phyloP scores from a whole-genome alignment of 257 asterid genomes.

The Solanum sparsipilum region DNA sequence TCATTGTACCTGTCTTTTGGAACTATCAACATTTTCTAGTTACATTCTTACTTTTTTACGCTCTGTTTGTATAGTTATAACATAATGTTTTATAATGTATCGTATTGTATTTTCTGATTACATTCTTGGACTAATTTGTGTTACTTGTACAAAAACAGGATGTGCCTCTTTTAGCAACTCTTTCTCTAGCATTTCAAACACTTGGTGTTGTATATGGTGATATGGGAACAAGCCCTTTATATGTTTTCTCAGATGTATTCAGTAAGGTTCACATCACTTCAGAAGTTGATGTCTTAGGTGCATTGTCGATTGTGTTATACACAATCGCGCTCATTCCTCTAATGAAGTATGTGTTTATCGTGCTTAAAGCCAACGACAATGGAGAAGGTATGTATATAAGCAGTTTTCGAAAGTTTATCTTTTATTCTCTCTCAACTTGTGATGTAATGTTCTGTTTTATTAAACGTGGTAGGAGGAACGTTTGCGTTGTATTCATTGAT shows the following conservation, averaged over 20 bases:
- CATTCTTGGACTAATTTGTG: not conserved
- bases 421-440: not conserved
- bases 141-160: constrained; percentile 35
- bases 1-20: not conserved
- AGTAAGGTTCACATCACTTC: constrained; percentile 81
- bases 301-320: constrained; percentile 82
- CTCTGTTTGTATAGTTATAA: not conserved
- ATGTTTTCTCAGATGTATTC: constrained; percentile 78
- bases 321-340: constrained; percentile 86
- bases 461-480: constrained; percentile 76
- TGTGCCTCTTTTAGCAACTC: constrained; percentile 49
- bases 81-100: no score
- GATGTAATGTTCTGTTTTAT: not conserved
- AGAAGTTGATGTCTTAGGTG: constrained; percentile 79
- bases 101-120: not conserved
- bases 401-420: not conserved
- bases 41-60: not conserved
- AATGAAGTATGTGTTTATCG: constrained; percentile 74
- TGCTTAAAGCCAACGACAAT: constrained; percentile 82
- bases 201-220: constrained; percentile 98
- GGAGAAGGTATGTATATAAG: constrained; percentile 59
- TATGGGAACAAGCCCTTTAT: constrained; percentile 93
- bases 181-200: constrained; percentile 85
- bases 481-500: constrained; percentile 87
- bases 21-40: not conserved